Evolutionary conservation across 805 yeast genomes (phyloP).

Genomic region (Starmerella roubikii): DNA sequence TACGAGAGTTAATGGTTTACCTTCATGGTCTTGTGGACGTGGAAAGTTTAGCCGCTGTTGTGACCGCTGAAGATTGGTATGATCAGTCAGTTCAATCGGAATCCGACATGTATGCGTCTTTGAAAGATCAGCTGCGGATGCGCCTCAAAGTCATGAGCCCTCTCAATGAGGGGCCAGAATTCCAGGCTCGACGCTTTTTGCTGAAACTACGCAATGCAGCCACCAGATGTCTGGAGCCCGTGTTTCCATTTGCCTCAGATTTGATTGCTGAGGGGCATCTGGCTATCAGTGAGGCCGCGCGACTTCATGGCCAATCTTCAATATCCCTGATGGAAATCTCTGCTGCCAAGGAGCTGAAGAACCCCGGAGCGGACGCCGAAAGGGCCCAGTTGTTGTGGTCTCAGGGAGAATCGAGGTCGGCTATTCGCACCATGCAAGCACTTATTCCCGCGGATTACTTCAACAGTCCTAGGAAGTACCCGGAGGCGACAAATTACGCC

Average conservation of each 20-base stretch:
- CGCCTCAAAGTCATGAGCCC: slow-evolving; percentile 19
- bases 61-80: not conserved
- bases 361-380: slow-evolving; percentile 10
- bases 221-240: slow-evolving; percentile 4
- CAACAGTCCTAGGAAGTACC: slow-evolving; percentile 4
- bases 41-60: slow-evolving; percentile 28
- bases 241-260: slow-evolving; percentile 12
- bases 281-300: slow-evolving; percentile 22
- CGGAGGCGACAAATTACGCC: slow-evolving; percentile 32
- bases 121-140: slow-evolving; percentile 3
- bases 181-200: slow-evolving; percentile 45
- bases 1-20: slow-evolving; percentile 32
- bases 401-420: slow-evolving; percentile 76
- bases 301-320: slow-evolving; percentile 49
- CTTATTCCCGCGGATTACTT: slow-evolving; percentile 22
- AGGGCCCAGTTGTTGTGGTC: slow-evolving; percentile 59
- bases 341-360: slow-evolving; percentile 12
- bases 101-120: not conserved
- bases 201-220: slow-evolving; percentile 47
- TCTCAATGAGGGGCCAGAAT: slow-evolving; percentile 35
- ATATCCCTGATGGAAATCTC: slow-evolving; percentile 26
- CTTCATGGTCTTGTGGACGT: slow-evolving; percentile 53
- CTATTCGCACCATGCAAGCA: slow-evolving; percentile 49
- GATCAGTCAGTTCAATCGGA: not conserved
- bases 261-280: slow-evolving; percentile 39